A percentile compares a stretch with the other conserved stretches of the same genome.
Evolutionary conservation across 169 alveolate species (phyloP).

Genomic region (Ichthyophthirius multifiliis): DNA sequence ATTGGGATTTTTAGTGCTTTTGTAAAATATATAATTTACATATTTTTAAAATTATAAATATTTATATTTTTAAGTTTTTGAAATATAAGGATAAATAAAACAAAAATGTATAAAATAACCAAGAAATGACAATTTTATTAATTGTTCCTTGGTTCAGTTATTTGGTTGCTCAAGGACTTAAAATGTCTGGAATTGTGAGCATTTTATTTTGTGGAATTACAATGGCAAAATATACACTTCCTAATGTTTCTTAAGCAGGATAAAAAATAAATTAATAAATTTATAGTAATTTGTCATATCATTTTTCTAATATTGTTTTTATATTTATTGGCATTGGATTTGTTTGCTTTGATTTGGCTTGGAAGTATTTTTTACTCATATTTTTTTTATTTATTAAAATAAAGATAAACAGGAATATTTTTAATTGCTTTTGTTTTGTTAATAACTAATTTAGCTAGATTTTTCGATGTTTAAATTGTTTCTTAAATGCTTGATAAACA

Average conservation of each 20-base stretch:
- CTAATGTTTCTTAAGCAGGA: constrained; percentile 42
- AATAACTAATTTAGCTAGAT: constrained; percentile 39
- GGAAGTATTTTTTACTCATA: constrained; percentile 12
- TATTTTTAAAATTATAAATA: not conserved
- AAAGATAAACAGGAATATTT: constrained; percentile 27
- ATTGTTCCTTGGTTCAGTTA: constrained; percentile 75
- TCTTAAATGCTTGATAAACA: constrained; percentile 28
- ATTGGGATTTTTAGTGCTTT: constrained; percentile 54
- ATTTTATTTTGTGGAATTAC: constrained; percentile 70
- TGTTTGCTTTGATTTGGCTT: constrained; percentile 59
- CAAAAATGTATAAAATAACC: constrained; percentile 13
- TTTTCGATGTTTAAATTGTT: constrained; percentile 8
- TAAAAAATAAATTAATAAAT: constrained; percentile 38
- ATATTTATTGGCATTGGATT: constrained; percentile 69
- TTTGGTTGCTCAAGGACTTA: constrained; percentile 48
- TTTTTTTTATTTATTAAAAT: not conserved
- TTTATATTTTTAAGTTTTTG: not conserved
- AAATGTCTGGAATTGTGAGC: constrained; percentile 67
- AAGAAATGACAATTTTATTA: constrained; percentile 56
- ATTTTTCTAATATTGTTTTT: constrained; percentile 61
- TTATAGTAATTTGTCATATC: constrained; percentile 49
- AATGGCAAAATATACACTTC: constrained; percentile 59
- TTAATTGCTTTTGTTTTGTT: constrained; percentile 16
- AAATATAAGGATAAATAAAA: not conserved
- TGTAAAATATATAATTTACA: constrained; percentile 22